These are phyloP conservation scores for Juglanconis juglandina DNA, from an alignment of 2,329 filamentous ascomycete species.

Conservation along the genomic window DNA sequence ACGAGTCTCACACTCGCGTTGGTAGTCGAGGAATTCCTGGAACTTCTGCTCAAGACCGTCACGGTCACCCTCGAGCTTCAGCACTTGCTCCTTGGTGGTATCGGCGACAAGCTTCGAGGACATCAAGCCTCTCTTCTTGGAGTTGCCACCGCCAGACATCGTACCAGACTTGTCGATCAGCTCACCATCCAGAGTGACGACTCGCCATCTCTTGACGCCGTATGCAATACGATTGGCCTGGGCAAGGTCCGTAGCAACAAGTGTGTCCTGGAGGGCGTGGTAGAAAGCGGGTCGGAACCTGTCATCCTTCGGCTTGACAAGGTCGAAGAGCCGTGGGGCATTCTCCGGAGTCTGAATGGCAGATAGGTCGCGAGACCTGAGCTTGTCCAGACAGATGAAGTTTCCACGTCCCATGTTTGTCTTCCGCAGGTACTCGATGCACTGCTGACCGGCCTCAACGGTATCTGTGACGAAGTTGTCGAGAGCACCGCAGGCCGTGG, in stretches of 20 bases:
- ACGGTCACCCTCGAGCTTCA: slow-evolving; percentile 81
- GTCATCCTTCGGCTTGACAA: slow-evolving; percentile 84
- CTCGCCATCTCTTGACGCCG: slow-evolving; percentile 87
- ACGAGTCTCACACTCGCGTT: slow-evolving; percentile 71
- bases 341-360: slow-evolving; percentile 85
- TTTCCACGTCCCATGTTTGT: slow-evolving; percentile 95
- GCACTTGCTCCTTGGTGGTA: slow-evolving; percentile 81
- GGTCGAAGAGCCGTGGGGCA: slow-evolving; percentile 87
- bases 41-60: slow-evolving; percentile 82
- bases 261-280: slow-evolving; percentile 88
- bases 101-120: slow-evolving; percentile 91
- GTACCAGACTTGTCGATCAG: slow-evolving; percentile 97
- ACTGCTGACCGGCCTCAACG: slow-evolving; percentile 93
- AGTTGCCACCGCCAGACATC: slow-evolving; percentile 94
- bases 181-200: slow-evolving; percentile 92
- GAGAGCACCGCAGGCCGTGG: slow-evolving; percentile 84
- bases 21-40: slow-evolving; percentile 78
- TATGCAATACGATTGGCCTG: slow-evolving; percentile 98
- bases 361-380: slow-evolving; percentile 73
- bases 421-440: slow-evolving; percentile 95
- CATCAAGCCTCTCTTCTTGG: slow-evolving; percentile 90
- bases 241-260: slow-evolving; percentile 88
- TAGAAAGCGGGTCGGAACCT: slow-evolving; percentile 90
- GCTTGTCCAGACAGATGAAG: slow-evolving; percentile 91
- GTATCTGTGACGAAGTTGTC: slow-evolving; percentile 97